Conservation (phyloP, 1,139 yeast species). For the Blastobotrys buckinghamii region DNA sequence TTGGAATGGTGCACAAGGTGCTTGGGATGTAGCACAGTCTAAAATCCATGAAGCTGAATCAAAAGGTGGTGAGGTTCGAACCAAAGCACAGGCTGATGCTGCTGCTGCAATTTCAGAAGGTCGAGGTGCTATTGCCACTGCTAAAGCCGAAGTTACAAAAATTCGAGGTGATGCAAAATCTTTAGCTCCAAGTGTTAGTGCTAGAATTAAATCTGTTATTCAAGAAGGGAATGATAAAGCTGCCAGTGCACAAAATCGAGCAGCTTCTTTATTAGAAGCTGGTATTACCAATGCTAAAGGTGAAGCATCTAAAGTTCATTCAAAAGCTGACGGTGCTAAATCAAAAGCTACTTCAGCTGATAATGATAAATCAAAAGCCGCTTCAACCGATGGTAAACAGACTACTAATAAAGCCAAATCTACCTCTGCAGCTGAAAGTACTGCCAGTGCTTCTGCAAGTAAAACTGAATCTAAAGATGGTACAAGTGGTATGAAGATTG, state of each 20-base stretch:
- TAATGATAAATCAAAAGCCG: background rate
- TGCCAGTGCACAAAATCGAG: constrained; percentile 4
- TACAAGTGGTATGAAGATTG: background rate
- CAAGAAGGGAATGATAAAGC: constrained; percentile 7
- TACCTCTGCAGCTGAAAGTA: background rate
- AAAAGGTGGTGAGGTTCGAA: constrained; percentile 5
- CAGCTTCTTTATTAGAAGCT: constrained; percentile 7
- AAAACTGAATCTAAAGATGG: background rate
- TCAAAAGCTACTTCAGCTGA: background rate
- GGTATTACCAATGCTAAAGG: background rate
- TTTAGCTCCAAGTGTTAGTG: constrained; percentile 7
- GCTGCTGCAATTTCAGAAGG: constrained; percentile 2
- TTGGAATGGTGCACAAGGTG: constrained; percentile 5
- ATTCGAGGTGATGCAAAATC: constrained; percentile 9
- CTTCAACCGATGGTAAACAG: background rate
- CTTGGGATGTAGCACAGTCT: constrained; percentile 8
- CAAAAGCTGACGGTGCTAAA: background rate
- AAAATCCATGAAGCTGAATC: constrained; percentile 7
- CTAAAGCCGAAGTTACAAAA: constrained; percentile 6
- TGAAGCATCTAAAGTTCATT: background rate
- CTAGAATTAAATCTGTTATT: constrained; percentile 3
- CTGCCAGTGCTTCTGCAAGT: background rate
- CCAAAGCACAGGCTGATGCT: constrained; percentile 7
- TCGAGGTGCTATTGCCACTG: constrained; percentile 5
- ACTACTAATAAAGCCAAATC: background rate